Evolutionary conservation across 2,329 filamentous ascomycete species (phyloP).

Genomic region (Neonectria faginata): DNA sequence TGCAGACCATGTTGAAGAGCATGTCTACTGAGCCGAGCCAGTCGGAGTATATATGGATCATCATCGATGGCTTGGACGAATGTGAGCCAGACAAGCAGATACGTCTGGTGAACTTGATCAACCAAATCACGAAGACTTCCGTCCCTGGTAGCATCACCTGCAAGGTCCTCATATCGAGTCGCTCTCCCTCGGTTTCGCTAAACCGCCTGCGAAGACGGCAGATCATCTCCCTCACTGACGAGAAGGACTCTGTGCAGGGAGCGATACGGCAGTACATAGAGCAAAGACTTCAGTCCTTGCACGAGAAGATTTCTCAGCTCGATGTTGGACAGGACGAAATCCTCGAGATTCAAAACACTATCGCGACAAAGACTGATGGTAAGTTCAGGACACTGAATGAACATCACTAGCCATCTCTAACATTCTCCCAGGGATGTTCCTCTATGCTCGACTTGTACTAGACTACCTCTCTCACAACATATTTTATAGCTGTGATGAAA

Average conservation of each 20-base stretch:
- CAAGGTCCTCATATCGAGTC: conserved; percentile 29
- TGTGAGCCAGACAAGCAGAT: conserved; percentile 25
- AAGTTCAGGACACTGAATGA: neutral
- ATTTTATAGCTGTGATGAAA: conserved; percentile 25
- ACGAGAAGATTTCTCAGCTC: conserved; percentile 10
- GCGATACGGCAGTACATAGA: conserved; percentile 23
- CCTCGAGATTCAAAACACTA: neutral
- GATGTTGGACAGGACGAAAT: neutral
- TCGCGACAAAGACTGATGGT: conserved; percentile 31
- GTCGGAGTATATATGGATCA: conserved; percentile 17
- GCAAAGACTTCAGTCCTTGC: conserved; percentile 17
- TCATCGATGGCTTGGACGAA: conserved; percentile 34
- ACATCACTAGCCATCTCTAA: neutral
- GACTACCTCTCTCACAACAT: conserved; percentile 33
- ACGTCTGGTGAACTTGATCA: conserved; percentile 18
- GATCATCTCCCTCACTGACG: conserved; percentile 16
- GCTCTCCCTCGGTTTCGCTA: neutral
- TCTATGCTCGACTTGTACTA: conserved; percentile 36
- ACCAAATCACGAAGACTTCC: conserved; percentile 13
- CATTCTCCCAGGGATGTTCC: conserved; percentile 31
- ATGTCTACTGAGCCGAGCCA: conserved; percentile 7
- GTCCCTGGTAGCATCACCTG: conserved; percentile 10
- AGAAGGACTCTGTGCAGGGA: conserved; percentile 10
- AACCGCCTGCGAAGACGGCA: conserved; percentile 13
- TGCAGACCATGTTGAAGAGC: conserved; percentile 17